phyloP scores from a whole-genome alignment of 768 basidiomycete genomes.

The Strobilomyces dryophilus region DNA sequence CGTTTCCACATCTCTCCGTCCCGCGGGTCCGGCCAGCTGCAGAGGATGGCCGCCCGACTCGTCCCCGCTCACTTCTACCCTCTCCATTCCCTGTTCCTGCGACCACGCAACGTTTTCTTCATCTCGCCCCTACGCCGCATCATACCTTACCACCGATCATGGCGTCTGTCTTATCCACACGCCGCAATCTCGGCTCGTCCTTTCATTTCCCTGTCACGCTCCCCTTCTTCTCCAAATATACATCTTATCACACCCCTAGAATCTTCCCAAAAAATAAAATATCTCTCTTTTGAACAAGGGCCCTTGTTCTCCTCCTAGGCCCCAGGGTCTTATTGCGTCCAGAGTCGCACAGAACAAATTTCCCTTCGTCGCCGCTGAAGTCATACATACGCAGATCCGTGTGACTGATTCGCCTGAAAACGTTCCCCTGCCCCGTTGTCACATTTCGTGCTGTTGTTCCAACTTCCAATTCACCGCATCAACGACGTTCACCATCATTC shows the following conservation, averaged over 20 bases:
- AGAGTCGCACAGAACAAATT: conserved; percentile 12
- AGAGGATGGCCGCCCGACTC: conserved; percentile 18
- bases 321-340: conserved; percentile 24
- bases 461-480: conserved; percentile 23
- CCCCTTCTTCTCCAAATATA: conserved; percentile 14
- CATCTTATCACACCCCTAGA: conserved; percentile 23
- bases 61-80: conserved; percentile 1
- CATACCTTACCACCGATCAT: conserved; percentile 18
- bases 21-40: conserved; percentile 28
- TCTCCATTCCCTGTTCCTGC: conserved; percentile 12
- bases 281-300: neutral
- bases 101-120: conserved; percentile 33
- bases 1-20: conserved; percentile 2
- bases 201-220: conserved; percentile 19
- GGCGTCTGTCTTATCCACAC: conserved; percentile 18
- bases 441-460: conserved; percentile 11
- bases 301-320: conserved; percentile 19
- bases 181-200: conserved; percentile 25
- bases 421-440: conserved; percentile 15
- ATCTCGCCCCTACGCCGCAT: conserved; percentile 25
- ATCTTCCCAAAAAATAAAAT: conserved; percentile 3
- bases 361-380: conserved; percentile 24
- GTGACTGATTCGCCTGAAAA: conserved; percentile 17
- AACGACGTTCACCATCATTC: conserved; percentile 18
- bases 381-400: conserved; percentile 32